These are phyloP conservation scores for Neurospora sp. DNA, from an alignment of 2,329 filamentous ascomycete species.

Conservation along the genomic window DNA sequence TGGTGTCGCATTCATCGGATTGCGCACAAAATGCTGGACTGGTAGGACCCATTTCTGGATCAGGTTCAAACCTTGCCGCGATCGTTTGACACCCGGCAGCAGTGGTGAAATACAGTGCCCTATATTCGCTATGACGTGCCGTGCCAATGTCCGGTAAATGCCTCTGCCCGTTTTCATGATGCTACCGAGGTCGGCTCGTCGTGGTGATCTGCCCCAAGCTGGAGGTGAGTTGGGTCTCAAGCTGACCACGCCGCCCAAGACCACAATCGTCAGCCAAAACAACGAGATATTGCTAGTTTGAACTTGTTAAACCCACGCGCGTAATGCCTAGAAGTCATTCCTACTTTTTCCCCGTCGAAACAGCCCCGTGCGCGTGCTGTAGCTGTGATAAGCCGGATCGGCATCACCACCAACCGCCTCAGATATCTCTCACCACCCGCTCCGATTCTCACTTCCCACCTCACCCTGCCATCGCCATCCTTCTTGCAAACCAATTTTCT, in stretches of 20 bases:
- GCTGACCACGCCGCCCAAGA: background rate
- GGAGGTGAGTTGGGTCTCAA: background rate
- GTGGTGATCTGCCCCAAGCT: background rate
- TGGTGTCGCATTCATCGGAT: background rate
- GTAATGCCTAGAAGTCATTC: background rate
- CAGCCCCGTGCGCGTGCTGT: background rate
- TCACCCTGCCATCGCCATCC: background rate
- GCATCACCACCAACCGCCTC: background rate
- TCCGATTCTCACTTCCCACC: background rate
- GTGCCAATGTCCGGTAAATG: background rate
- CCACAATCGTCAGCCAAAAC: background rate
- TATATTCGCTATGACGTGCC: background rate
- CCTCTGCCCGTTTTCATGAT: background rate
- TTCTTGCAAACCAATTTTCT: background rate
- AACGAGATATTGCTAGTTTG: background rate
- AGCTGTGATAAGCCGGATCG: background rate
- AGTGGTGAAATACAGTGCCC: background rate
- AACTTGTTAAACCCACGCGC: accelerated
- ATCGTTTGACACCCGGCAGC: background rate
- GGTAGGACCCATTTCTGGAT: background rate
- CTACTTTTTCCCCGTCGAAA: background rate
- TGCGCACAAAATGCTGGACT: background rate
- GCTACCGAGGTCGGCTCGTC: accelerated
- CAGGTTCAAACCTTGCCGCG: background rate
- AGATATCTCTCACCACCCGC: background rate